These are phyloP conservation scores for Coccomyxa sp. DNA, from an alignment of 139 green algal species.

Conservation along the genomic window DNA sequence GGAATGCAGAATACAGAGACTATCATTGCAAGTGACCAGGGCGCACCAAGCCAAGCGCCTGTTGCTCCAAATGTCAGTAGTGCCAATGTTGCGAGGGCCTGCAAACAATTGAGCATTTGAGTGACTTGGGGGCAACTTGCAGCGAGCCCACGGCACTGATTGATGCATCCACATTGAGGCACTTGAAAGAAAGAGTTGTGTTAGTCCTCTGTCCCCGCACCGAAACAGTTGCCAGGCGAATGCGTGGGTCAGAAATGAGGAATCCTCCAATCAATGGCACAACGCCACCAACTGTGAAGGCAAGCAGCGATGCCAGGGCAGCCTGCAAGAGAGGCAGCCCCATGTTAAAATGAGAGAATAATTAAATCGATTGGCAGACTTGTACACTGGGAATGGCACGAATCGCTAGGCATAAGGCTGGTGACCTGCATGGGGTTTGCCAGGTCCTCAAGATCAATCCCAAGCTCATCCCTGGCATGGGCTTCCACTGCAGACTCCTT, in stretches of 20 bases:
- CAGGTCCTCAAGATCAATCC: conserved; percentile 87
- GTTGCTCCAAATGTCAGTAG: conserved; percentile 57
- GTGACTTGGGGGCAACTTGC: background rate
- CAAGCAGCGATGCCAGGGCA: conserved; percentile 44
- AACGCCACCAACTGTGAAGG: conserved; percentile 55
- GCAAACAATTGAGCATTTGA: background rate
- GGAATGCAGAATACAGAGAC: background rate
- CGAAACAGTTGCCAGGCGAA: background rate
- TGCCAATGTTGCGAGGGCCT: conserved; percentile 3
- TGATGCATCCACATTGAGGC: background rate
- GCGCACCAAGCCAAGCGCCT: conserved; percentile 67
- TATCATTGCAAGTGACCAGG: background rate
- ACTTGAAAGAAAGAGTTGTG: background rate
- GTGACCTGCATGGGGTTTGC: conserved; percentile 63
- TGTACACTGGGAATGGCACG: background rate
- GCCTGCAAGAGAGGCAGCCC: conserved; percentile 26
- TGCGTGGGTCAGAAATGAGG: conserved; percentile 48
- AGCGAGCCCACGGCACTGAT: background rate
- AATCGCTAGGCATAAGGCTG: background rate
- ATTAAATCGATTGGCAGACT: background rate
- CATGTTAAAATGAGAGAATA: background rate
- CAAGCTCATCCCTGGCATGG: conserved; percentile 69
- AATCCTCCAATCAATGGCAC: conserved; percentile 60
- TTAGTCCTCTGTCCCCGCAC: background rate
- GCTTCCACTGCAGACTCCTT: conserved; percentile 73